A percentile compares a stretch with the other conserved stretches of the same genome.
These are phyloP conservation scores for Gnaphalium uliginosum DNA, from an alignment of 129 eudicot species.

Conservation along the genomic window DNA sequence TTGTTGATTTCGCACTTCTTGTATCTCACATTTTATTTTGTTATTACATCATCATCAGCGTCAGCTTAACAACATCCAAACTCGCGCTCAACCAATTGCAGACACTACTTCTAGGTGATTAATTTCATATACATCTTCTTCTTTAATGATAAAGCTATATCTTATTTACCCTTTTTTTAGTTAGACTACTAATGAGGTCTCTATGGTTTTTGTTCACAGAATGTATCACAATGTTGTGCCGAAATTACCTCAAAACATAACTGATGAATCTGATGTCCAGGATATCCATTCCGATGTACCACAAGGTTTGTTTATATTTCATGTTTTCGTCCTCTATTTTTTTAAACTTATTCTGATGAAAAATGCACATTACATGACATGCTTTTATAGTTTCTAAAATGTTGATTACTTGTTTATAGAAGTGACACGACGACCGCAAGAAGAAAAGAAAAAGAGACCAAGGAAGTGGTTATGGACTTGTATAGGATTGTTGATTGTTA, in stretches of 20 bases:
- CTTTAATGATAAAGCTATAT: neutral
- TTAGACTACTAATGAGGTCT: neutral
- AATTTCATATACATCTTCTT: neutral
- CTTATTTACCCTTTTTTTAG: neutral
- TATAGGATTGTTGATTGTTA: constrained; percentile 45
- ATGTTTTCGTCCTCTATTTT: too few relatives aligned
- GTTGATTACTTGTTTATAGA: constrained; percentile 25
- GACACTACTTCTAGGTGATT: neutral
- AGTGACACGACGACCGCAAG: constrained; percentile 40
- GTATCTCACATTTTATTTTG: neutral
- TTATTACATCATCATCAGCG: neutral
- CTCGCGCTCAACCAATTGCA: neutral
- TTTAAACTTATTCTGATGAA: too few relatives aligned
- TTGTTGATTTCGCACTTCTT: neutral
- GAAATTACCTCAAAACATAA: neutral
- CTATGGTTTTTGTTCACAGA: neutral
- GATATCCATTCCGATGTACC: neutral
- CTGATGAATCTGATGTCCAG: neutral
- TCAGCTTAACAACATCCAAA: neutral
- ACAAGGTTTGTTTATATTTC: neutral
- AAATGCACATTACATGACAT: neutral
- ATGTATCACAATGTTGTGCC: neutral
- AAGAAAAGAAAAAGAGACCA: constrained; percentile 37
- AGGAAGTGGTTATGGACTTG: constrained; percentile 54
- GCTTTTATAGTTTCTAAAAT: neutral